Evolutionary conservation across 805 yeast genomes (phyloP), one percentile per base, ranked within the genome.

Genomic region (Metschnikowia kunwiensis): DNA sequence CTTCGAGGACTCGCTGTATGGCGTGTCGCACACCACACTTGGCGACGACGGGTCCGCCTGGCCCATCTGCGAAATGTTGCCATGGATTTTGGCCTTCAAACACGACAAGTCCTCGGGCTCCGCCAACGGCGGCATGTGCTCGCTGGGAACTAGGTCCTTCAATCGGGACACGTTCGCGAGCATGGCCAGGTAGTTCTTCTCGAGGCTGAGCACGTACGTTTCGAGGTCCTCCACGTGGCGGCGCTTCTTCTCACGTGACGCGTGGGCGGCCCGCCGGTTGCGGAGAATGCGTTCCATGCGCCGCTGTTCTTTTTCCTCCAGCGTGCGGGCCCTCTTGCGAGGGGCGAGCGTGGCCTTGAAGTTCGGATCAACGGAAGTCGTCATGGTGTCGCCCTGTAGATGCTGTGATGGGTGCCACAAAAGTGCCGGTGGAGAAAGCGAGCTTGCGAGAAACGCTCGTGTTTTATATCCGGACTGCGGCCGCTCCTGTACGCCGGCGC

Each of bases 231-330:
- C 96, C 39, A 93, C 82, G 57, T 91, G 95, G 56, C 80, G 78
- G 58, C 97, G 77, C 75, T 91, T 91, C 77, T 91, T 89, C 58
- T 93, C 98, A 49, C 98, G 77, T 19, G 96, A 86, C 35, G 96
- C 95, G 60, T 91, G 97, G 31, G 98, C 98, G 11, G 97, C 97
- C 58, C 91, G 83, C 55, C 97, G 78, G 63, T 91, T 91, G 58
- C 98, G 77, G 52, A 91, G 70, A 33, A 93, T 89, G 34, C 98
- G 73, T 64, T 93, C 97, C 36, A 89, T 79, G 30, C 96, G 77
- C 48, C 97, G 81, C 66, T 91, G 97, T 62, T 93, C 97, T 67
- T 91, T 93, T 66, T 91, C 97, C 64, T 89, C 96, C 50, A 85
- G 77, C 27, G 98, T 93, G 72, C 85, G 87, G 5, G 98, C 97